Evolutionary conservation across 1,284 basidiomycete genomes (phyloP), one percentile per base, ranked within the genome.

Genomic region (Cryptococcus sp.): DNA sequence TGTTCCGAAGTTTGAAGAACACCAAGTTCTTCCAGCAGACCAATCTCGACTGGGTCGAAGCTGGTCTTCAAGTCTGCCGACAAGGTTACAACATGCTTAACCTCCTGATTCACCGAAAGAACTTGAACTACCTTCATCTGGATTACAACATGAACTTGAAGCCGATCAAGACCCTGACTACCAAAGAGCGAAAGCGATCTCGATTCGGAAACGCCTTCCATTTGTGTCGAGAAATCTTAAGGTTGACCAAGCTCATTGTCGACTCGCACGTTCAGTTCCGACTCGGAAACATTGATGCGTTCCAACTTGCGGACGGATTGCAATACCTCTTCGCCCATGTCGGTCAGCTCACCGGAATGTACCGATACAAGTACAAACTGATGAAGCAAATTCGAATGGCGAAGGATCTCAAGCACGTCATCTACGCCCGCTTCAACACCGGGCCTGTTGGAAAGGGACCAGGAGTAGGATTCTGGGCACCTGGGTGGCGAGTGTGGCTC

Each of bases 21-120:
- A 99, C 96, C 56, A 98, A 98, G 77, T 98, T 99, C 80, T 98
- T 99, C 85, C 96, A 98, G 79, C 90, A 88, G 19, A 98, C 96
- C 7, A 90, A 84, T 59, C 78, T 98, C 63, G 96, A 99, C 75
- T 99, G 96, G 96, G 94, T 99, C 28, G 96, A 99, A 76, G 96
- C 94, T 3, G 96, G 96, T 67, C 78, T 99, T 56, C 96, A 99
- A 77, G 96, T 99, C 50, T 96, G 92, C 77, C 80, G 94, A 61
- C 96, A 99, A 73, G 94, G 94, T 31, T 98, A 97, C 79, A 99
- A 98, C 78, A 98, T 98, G 96, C 80, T 99, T 59, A 98, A 98
- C 76, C 80, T 99, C 31, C 81, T 98, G 55, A 98, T 99, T 64
- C 96, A 98, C 78, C 92, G 96, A 75, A 99, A 98, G 87, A 98